Conservation (phyloP, 768 basidiomycete species). For the Trametes coccinea region DNA sequence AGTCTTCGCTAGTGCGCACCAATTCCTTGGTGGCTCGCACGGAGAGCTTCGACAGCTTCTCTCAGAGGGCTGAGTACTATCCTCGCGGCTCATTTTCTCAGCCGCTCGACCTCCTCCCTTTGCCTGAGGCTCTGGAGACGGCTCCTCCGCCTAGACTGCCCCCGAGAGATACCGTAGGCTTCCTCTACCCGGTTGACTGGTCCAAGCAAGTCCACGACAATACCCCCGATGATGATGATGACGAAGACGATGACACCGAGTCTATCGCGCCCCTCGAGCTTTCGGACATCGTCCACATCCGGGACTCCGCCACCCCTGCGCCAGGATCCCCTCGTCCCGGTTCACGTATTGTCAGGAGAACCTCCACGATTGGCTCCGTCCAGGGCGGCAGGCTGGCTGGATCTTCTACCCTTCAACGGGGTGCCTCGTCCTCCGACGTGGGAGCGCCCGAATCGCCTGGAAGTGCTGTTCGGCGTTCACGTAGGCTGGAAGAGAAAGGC, state of each 20-base stretch:
- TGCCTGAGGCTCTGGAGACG: not conserved
- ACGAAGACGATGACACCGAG: not conserved
- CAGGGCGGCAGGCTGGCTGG: not conserved
- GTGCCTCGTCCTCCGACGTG: too few species aligned
- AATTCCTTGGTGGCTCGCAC: not conserved
- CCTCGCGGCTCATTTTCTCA: not conserved
- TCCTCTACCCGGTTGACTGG: not conserved
- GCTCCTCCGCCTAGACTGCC: slow-evolving; percentile 1
- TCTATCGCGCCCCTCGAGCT: not conserved
- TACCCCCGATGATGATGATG: not conserved
- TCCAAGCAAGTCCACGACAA: not conserved
- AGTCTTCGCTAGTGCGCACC: not conserved
- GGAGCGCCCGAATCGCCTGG: too few species aligned
- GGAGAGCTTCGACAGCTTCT: not conserved
- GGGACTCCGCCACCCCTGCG: not conserved
- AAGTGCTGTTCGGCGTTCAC: too few species aligned
- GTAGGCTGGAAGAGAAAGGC: too few species aligned
- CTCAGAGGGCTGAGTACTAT: not conserved
- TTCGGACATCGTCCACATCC: not conserved
- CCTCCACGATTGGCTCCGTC: not conserved
- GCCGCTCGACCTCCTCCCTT: not conserved
- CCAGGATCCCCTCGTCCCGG: not conserved
- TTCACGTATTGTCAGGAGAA: not conserved
- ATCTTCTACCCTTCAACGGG: too few species aligned
- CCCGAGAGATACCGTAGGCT: not conserved